Base-by-base conservation (phyloP, 768 basidiomycete genomes). In the Amanita polypyramis region DNA sequence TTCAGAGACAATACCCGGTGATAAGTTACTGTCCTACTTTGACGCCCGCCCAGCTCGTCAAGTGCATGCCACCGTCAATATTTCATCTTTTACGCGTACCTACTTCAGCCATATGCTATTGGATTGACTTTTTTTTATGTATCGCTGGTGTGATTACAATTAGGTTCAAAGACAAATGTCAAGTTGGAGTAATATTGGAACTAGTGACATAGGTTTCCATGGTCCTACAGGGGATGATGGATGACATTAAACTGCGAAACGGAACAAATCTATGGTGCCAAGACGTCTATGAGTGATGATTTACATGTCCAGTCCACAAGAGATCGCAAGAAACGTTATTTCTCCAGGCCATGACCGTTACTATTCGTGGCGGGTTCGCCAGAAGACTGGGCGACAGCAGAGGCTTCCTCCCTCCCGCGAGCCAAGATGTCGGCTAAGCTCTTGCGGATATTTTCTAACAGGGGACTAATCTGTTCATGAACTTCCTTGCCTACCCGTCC, bases 381-480 rank as follows among this genome's bases (percentile, higher is more conserved):
- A 37, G 54, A 52, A n/a, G 55, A 57, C 39, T 49, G 58, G 15
- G 47, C 56, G 1, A 19, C 34, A 9, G 38, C 34, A 1, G 52
- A 45, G 11, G 52, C 51, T 21, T 41, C 51, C 15, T 46, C 51
- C 42, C 55, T 59, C 20, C 60, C 61, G 9, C 59, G 55, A 10
- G 61, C 59, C 11, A 73, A 53, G n/a, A 70, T 56, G 8, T 70
- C 68, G 4, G 65, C 56, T 14, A 76, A 60, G 12, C 66, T 63
- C 49, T 70, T 70, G 49, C 65, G 64, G 20, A 77, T 56, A 11
- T 64, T 65, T 30, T 81, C 79, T 11, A 87, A 69, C 44, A 85
- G 59, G 15, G 85, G 85, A 21, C 67, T 66, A 19, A 86, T 75
- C 29, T 75, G 74, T 20, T 75, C 72, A 56, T 69, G 74, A 20